These are phyloP conservation scores for Apium graveolens DNA, from an alignment of 129 eudicot species.

Conservation along the genomic window DNA sequence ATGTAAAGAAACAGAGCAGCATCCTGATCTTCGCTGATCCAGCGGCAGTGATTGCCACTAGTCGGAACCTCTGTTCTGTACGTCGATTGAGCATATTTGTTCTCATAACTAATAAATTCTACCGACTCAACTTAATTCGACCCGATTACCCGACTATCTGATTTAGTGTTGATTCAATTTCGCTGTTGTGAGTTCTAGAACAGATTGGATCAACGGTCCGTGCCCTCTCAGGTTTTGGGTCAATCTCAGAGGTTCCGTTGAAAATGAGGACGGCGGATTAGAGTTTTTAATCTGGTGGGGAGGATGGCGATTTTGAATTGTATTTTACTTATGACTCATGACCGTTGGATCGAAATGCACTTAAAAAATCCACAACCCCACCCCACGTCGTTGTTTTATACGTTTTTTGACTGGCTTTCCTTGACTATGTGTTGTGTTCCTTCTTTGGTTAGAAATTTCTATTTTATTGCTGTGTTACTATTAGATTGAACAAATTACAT, in stretches of 20 bases:
- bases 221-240: neutral
- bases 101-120: constrained; percentile 25
- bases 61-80: constrained; percentile 45
- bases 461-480: neutral
- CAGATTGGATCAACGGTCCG: neutral
- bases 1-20: constrained; percentile 41
- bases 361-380: neutral
- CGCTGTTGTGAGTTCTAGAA: neutral
- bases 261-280: neutral
- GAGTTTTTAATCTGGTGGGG: neutral
- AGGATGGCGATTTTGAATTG: neutral
- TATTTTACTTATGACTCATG: neutral
- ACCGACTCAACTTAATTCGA: neutral
- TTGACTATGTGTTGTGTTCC: neutral
- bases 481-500: neutral
- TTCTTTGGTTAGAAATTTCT: neutral
- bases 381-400: neutral
- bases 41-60: constrained; percentile 38
- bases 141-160: neutral
- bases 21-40: constrained; percentile 62
- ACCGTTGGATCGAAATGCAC: neutral
- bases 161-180: neutral
- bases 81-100: constrained; percentile 55
- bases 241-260: neutral
- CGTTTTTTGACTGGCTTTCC: neutral